Conservation (phyloP, 2,329 filamentous ascomycete species). For the Paraphoma chrysanthemicola region DNA sequence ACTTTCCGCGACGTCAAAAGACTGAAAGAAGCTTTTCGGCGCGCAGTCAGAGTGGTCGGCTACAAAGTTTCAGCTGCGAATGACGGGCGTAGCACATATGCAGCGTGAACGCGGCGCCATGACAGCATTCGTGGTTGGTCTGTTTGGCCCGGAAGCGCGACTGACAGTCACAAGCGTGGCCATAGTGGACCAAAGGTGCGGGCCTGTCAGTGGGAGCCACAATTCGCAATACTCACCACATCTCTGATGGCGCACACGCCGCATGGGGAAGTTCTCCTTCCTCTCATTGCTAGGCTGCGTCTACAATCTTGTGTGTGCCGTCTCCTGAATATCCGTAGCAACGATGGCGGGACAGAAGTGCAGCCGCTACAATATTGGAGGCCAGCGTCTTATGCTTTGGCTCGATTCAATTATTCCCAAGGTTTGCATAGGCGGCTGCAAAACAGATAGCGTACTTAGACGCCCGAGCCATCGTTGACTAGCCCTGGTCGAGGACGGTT, state of each 20-base stretch:
- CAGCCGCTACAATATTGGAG: conserved; percentile 18
- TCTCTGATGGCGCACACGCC: conserved; percentile 17
- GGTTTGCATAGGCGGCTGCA: conserved; percentile 31
- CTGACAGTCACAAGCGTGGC: conserved; percentile 41
- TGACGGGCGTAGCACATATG: conserved; percentile 8
- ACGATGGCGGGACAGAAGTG: conserved; percentile 18
- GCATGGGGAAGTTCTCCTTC: conserved; percentile 1
- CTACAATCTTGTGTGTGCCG: neutral
- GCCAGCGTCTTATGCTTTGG: conserved; percentile 26
- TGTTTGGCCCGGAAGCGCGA: conserved; percentile 34
- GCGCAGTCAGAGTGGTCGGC: conserved; percentile 9
- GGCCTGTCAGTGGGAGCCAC: conserved; percentile 44
- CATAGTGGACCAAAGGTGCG: conserved; percentile 32
- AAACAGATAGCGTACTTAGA: conserved; percentile 32
- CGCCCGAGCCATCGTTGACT: conserved; percentile 28
- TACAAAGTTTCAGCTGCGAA: conserved; percentile 20
- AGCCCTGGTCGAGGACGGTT: conserved; percentile 33
- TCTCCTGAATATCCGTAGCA: neutral
- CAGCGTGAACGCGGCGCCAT: conserved; percentile 18
- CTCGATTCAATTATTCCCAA: conserved; percentile 15
- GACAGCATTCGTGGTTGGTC: conserved; percentile 28
- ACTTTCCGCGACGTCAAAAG: conserved; percentile 17
- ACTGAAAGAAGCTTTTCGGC: conserved; percentile 27
- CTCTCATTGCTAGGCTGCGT: neutral
- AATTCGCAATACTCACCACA: conserved; percentile 30